Percentiles rank a stretch among this genome's conserved stretches.
Evolutionary conservation across 2,329 filamentous ascomycete species (phyloP).

Genomic region (Epichloe sylvatica): DNA sequence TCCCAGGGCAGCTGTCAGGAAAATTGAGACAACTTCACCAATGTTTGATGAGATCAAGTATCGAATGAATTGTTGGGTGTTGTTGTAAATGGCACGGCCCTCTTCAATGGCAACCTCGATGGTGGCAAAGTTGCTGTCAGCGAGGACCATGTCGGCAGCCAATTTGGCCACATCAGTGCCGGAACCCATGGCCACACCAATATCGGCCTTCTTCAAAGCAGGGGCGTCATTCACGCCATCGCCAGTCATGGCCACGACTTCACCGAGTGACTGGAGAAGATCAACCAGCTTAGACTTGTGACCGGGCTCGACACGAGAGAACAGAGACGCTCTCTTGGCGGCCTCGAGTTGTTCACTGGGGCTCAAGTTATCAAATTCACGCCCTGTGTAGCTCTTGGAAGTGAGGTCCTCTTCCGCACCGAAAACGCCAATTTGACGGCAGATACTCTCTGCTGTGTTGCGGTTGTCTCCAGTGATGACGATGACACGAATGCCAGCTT

Average conservation of each 20-base stretch:
- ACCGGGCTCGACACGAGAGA: slow-evolving; percentile 86
- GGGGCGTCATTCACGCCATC: slow-evolving; percentile 98
- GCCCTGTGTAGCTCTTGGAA: slow-evolving; percentile 89
- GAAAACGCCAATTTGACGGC: slow-evolving; percentile 92
- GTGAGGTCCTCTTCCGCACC: slow-evolving; percentile 63
- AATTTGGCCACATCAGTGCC: slow-evolving; percentile 95
- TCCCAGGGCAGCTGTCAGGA: slow-evolving; percentile 86
- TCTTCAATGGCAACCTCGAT: slow-evolving; percentile 95
- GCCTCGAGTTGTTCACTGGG: slow-evolving; percentile 69
- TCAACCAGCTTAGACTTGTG: slow-evolving; percentile 99
- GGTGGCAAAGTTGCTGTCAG: slow-evolving; percentile 97
- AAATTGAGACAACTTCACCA: slow-evolving; percentile 96
- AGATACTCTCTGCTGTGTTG: slow-evolving; percentile 95
- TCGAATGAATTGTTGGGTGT: slow-evolving; percentile 98
- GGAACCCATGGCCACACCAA: slow-evolving; percentile 96
- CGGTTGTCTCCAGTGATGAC: slow-evolving; percentile 98
- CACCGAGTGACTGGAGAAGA: slow-evolving; percentile 77
- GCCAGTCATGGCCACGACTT: slow-evolving; percentile 98
- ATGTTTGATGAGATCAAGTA: slow-evolving; percentile 99
- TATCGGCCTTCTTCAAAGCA: slow-evolving; percentile 95
- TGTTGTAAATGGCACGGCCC: slow-evolving; percentile 97
- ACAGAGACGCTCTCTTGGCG: slow-evolving; percentile 73
- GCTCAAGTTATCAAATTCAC: slow-evolving; percentile 80
- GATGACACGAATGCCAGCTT: slow-evolving; percentile 89
- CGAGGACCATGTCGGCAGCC: slow-evolving; percentile 95